Evolutionary conservation across 768 basidiomycete species (phyloP).

Genomic region (Amanita pseudoporphyria): DNA sequence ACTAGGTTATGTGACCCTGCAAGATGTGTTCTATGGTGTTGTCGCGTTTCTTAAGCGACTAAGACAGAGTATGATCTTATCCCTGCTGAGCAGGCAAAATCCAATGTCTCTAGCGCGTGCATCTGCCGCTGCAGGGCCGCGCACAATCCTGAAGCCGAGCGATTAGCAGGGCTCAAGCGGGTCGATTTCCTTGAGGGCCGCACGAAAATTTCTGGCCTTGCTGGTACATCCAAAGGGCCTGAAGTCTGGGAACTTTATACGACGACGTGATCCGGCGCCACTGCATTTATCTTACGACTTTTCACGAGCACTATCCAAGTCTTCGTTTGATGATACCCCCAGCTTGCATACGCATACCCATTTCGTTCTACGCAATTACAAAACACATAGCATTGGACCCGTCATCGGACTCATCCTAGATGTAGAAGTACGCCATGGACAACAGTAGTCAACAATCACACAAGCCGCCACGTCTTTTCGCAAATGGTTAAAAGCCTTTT

Average conservation of each 20-base stretch:
- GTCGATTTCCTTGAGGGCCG: slow-evolving; percentile 42
- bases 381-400: background rate
- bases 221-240: slow-evolving; percentile 7
- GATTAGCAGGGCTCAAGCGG: slow-evolving; percentile 38
- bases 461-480: slow-evolving; percentile 32
- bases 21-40: slow-evolving; percentile 38
- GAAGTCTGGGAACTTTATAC: slow-evolving; percentile 7
- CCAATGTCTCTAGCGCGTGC: slow-evolving; percentile 31
- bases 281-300: background rate
- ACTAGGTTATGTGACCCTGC: slow-evolving; percentile 21
- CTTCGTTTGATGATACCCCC: background rate
- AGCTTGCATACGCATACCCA: background rate
- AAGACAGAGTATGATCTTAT: slow-evolving; percentile 28
- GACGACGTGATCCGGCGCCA: background rate
- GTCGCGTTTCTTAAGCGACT: slow-evolving; percentile 36
- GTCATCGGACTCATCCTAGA: too few relatives aligned
- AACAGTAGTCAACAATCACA: slow-evolving; percentile 14
- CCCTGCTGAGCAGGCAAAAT: slow-evolving; percentile 20
- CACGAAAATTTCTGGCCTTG: slow-evolving; percentile 32
- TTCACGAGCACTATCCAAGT: background rate
- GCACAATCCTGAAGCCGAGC: slow-evolving; percentile 24
- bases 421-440: background rate
- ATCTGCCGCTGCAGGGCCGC: slow-evolving; percentile 27
- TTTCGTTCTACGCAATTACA: too few relatives aligned
- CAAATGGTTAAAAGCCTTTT: background rate